phyloP scores from a whole-genome alignment of 306 rosid genomes.

The Lathyrus tuberosus region DNA sequence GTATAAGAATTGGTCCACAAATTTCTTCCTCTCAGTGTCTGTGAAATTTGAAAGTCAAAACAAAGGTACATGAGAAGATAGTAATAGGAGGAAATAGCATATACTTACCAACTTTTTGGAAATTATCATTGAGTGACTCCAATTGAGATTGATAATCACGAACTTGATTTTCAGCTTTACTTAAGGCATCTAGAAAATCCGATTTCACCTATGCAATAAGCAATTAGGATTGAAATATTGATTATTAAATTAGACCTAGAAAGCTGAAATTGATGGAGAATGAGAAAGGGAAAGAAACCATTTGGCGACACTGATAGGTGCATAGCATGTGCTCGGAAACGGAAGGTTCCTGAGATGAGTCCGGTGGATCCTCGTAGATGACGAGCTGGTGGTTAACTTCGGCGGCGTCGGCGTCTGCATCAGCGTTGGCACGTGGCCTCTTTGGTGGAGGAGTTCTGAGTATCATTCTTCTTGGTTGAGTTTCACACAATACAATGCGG shows the following conservation, averaged over 20 bases:
- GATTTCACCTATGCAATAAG: conserved; percentile 67
- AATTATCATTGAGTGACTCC: conserved; percentile 53
- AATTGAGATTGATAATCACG: conserved; percentile 63
- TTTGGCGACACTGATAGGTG: conserved; percentile 97
- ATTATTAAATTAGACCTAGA: no score
- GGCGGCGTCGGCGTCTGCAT: conserved; percentile 10
- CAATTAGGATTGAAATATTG: no score
- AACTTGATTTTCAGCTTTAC: conserved; percentile 76
- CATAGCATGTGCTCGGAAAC: conserved; percentile 51
- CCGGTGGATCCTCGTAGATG: conserved; percentile 73
- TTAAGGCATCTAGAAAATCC: conserved; percentile 82
- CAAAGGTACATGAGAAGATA: conserved; percentile 22
- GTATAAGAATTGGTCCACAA: conserved; percentile 62
- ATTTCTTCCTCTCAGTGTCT: conserved; percentile 77
- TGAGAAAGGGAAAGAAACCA: conserved; percentile 49
- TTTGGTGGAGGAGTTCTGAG: conserved; percentile 80
- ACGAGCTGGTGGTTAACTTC: conserved; percentile 51
- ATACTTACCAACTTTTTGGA: conserved; percentile 69
- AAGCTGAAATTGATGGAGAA: neutral
- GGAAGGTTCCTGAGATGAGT: conserved; percentile 38
- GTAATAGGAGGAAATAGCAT: neutral
- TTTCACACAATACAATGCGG: neutral
- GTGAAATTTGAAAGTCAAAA: conserved; percentile 28
- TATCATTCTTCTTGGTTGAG: conserved; percentile 52
- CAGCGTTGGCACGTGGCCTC: conserved; percentile 63